Evolutionary conservation across 805 yeast genomes (phyloP).

Genomic region (Vanderwaltozyma yarrowii): DNA sequence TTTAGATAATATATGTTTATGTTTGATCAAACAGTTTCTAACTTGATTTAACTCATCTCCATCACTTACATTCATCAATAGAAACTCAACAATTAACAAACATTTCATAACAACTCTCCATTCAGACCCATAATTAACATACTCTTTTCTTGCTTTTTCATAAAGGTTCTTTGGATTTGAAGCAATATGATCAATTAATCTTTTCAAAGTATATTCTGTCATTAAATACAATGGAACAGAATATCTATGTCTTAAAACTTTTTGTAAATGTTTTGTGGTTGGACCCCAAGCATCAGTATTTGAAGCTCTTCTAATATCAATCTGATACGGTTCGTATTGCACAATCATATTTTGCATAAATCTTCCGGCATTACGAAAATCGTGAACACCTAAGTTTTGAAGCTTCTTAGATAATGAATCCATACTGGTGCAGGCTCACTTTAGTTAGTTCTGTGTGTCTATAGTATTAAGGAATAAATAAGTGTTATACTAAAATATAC

Average conservation of each 20-base stretch:
- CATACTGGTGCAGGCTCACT: constrained; percentile 9
- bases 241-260: constrained; percentile 23
- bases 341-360: constrained; percentile 31
- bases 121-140: constrained; percentile 32
- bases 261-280: constrained; percentile 33
- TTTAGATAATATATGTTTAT: constrained; percentile 24
- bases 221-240: constrained; percentile 25
- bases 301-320: constrained; percentile 36
- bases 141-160: constrained; percentile 31
- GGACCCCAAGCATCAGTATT: constrained; percentile 48
- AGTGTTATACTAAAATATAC: too few relatives aligned
- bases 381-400: constrained; percentile 30
- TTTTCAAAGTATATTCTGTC: constrained; percentile 28
- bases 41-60: constrained; percentile 28
- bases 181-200: constrained; percentile 30
- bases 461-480: too few relatives aligned
- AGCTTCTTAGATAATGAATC: constrained; percentile 28
- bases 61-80: constrained; percentile 26
- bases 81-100: constrained; percentile 26
- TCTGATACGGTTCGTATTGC: constrained; percentile 30
- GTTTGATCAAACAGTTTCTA: constrained; percentile 23
- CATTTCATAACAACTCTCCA: constrained; percentile 34
- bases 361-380: constrained; percentile 32
- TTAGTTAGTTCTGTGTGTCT: too few relatives aligned
- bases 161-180: constrained; percentile 28